A percentile compares a stretch with the other conserved stretches of the same genome.
phyloP scores from a whole-genome alignment of 768 basidiomycete genomes.

The Scleroderma citrinum region DNA sequence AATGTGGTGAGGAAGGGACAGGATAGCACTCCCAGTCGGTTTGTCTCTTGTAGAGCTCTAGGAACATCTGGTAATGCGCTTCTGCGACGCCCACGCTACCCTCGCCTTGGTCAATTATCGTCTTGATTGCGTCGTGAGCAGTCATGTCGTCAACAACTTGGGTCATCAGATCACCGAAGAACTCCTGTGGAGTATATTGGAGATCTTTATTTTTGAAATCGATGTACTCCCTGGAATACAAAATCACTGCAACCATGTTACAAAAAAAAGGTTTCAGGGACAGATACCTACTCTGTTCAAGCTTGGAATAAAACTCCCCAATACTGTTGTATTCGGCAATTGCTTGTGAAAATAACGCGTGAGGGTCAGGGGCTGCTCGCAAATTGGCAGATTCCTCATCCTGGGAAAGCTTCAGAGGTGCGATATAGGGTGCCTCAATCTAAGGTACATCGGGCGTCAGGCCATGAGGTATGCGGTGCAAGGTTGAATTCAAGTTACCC shows the following conservation, averaged over 20 bases:
- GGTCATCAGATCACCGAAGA: constrained; percentile 10
- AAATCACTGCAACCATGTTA: constrained; percentile 4
- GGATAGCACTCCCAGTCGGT: constrained; percentile 6
- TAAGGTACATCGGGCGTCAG: background rate
- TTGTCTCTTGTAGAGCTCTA: constrained; percentile 9
- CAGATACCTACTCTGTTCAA: constrained; percentile 1
- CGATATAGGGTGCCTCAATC: constrained; percentile 2
- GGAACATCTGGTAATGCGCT: constrained; percentile 15
- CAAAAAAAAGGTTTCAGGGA: too few species aligned
- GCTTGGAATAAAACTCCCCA: constrained; percentile 3
- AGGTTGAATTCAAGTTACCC: constrained; percentile 1
- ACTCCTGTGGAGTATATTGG: constrained; percentile 10
- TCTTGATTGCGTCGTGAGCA: constrained; percentile 9
- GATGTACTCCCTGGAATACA: background rate
- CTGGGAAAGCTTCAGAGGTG: background rate
- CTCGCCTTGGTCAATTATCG: constrained; percentile 16
- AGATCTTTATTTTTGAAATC: constrained; percentile 4
- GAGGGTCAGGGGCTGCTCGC: too few species aligned
- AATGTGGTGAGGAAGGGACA: constrained; percentile 5
- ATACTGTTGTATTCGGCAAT: background rate
- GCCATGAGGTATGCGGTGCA: background rate
- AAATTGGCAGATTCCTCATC: background rate
- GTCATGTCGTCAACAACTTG: constrained; percentile 6
- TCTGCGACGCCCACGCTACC: constrained; percentile 12
- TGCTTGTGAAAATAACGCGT: too few species aligned